Conservation (phyloP, 2,329 filamentous ascomycete genomes). For the Pseudocercospora vitis region DNA sequence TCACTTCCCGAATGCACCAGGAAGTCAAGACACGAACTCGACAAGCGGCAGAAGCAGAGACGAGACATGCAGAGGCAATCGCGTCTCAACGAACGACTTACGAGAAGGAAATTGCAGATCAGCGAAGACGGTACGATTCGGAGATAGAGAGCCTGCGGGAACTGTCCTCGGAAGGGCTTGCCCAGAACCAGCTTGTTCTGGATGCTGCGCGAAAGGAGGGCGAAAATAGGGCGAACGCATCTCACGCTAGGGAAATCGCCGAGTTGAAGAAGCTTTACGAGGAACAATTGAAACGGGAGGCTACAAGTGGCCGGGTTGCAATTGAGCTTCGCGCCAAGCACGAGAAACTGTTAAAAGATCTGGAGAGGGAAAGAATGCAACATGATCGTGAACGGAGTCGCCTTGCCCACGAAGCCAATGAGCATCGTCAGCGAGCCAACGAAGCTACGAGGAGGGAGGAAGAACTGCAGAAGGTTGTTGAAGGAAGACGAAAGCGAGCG, state of each 20-base stretch:
- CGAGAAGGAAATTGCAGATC: background rate
- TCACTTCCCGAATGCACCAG: background rate
- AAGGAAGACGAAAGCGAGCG: constrained; percentile 6
- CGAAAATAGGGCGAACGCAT: constrained; percentile 3
- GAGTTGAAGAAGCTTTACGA: background rate
- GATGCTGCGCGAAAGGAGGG: constrained; percentile 12
- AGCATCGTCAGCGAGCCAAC: background rate
- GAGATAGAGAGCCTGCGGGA: constrained; percentile 9
- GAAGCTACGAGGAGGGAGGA: background rate
- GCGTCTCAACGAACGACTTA: background rate
- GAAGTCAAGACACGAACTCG: background rate
- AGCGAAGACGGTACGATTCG: background rate
- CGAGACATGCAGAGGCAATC: background rate
- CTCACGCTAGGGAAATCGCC: background rate
- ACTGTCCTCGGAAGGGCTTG: constrained; percentile 8
- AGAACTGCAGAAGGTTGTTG: constrained; percentile 3
- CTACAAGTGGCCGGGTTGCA: background rate
- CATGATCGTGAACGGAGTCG: background rate
- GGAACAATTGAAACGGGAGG: background rate
- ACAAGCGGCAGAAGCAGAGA: background rate
- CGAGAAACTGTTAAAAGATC: background rate
- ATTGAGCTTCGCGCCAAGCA: background rate
- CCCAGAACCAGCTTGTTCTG: constrained; percentile 9
- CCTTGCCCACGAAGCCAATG: background rate
- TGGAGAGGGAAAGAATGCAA: background rate